These are phyloP conservation scores for Komagataella pseudopastoris DNA, from an alignment of 805 yeast species.

Conservation along the genomic window DNA sequence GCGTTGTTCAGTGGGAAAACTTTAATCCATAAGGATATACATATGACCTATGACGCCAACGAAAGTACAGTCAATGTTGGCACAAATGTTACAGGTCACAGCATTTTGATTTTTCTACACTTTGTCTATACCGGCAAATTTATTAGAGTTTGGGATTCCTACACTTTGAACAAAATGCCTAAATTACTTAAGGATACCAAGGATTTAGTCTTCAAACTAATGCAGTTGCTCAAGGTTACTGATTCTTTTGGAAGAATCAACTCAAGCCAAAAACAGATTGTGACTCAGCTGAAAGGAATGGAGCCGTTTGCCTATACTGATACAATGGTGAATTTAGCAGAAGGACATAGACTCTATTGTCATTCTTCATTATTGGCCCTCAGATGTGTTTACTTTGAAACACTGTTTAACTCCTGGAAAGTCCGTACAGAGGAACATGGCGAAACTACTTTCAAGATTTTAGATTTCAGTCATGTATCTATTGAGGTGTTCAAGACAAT, in stretches of 20 bases:
- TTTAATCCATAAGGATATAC: neutral
- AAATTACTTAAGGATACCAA: conserved; percentile 14
- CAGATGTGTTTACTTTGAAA: conserved; percentile 52
- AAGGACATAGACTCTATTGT: conserved; percentile 26
- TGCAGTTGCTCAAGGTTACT: conserved; percentile 5
- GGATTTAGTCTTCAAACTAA: conserved; percentile 7
- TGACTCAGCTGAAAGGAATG: neutral
- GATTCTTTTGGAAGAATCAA: conserved; percentile 4
- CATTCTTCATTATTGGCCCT: conserved; percentile 40
- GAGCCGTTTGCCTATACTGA: conserved; percentile 15
- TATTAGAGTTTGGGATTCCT: conserved; percentile 32
- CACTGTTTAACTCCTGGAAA: conserved; percentile 26
- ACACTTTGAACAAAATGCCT: conserved; percentile 16
- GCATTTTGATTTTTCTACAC: conserved; percentile 28
- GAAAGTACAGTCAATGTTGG: neutral
- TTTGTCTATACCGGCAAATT: conserved; percentile 34
- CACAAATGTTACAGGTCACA: neutral
- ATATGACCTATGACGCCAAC: neutral
- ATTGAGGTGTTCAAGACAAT: conserved; percentile 31
- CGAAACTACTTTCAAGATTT: conserved; percentile 5
- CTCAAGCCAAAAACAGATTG: neutral
- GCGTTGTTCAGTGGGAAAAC: neutral
- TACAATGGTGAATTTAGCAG: conserved; percentile 29
- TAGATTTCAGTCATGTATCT: conserved; percentile 31
- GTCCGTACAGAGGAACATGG: neutral